Percentiles rank a stretch among this genome's conserved stretches.
Evolutionary conservation across 2,329 filamentous ascomycete genomes (phyloP).

Genomic region (Rutstroemia sp.): DNA sequence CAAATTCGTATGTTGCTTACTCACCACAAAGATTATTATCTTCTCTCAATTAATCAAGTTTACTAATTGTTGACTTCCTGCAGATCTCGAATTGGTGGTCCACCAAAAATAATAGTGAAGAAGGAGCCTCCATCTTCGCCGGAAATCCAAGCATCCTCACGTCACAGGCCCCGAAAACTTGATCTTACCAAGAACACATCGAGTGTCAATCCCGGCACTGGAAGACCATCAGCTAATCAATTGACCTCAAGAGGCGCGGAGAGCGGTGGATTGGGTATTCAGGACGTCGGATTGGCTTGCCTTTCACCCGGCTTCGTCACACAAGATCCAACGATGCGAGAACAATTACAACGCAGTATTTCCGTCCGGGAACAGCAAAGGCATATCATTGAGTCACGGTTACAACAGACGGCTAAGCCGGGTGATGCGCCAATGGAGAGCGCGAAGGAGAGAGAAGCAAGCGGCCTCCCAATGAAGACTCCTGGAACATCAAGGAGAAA

Average conservation of each 20-base stretch:
- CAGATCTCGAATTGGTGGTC: conserved; percentile 44
- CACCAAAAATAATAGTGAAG: conserved; percentile 86
- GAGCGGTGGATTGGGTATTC: conserved; percentile 64
- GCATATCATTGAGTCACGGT: conserved; percentile 84
- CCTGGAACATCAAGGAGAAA: conserved; percentile 70
- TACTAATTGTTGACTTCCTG: conserved; percentile 24
- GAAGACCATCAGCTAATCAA: conserved; percentile 58
- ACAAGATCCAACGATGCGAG: conserved; percentile 92
- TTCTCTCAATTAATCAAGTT: background rate
- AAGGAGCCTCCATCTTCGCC: conserved; percentile 84
- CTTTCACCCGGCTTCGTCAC: conserved; percentile 94
- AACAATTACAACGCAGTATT: conserved; percentile 89
- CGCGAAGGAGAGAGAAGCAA: conserved; percentile 44
- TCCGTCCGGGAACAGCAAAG: conserved; percentile 90
- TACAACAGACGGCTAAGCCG: conserved; percentile 81
- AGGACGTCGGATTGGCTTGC: conserved; percentile 89
- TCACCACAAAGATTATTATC: background rate
- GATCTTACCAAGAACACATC: conserved; percentile 65
- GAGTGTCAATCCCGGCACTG: conserved; percentile 44
- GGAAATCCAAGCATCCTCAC: conserved; percentile 57
- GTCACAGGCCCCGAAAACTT: conserved; percentile 69
- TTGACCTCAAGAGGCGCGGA: conserved; percentile 64
- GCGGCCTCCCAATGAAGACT: conserved; percentile 50
- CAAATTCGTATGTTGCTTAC: conserved; percentile 49
- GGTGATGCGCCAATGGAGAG: conserved; percentile 56